Evolutionary conservation across 2,329 filamentous ascomycete species (phyloP).

Genomic region (Hypoxylon sp.): DNA sequence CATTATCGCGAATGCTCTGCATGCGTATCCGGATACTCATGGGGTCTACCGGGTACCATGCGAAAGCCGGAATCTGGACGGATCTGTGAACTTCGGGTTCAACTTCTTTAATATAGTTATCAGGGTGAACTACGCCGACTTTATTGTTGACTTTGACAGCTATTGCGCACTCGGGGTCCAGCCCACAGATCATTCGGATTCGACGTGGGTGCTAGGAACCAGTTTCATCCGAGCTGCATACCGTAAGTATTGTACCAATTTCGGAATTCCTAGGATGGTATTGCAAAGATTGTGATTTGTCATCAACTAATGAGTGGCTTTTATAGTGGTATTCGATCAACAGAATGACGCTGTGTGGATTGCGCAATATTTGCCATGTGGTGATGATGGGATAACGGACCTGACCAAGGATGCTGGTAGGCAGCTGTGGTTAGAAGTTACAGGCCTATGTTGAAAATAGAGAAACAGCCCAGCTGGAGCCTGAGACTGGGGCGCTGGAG

Average conservation of each 20-base stretch:
- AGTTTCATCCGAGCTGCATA: slow-evolving; percentile 59
- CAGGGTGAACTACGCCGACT: slow-evolving; percentile 62
- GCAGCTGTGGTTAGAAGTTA: slow-evolving; percentile 51
- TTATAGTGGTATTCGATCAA: slow-evolving; percentile 59
- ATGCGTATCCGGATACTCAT: slow-evolving; percentile 52
- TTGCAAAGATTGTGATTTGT: neutral
- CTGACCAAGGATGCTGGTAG: slow-evolving; percentile 54
- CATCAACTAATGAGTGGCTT: slow-evolving; percentile 29
- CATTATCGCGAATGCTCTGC: slow-evolving; percentile 56
- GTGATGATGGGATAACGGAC: slow-evolving; percentile 54
- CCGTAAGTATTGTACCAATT: slow-evolving; percentile 49
- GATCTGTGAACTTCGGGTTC: slow-evolving; percentile 64
- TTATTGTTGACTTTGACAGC: slow-evolving; percentile 58
- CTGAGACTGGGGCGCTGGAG: neutral
- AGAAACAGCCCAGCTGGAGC: too few relatives aligned
- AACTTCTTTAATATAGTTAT: slow-evolving; percentile 60
- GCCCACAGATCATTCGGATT: slow-evolving; percentile 52
- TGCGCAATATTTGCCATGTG: slow-evolving; percentile 58
- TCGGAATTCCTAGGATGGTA: neutral
- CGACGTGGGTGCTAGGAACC: slow-evolving; percentile 57
- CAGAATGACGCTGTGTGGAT: slow-evolving; percentile 58
- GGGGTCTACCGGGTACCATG: slow-evolving; percentile 57
- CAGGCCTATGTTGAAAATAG: slow-evolving; percentile 52
- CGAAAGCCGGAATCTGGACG: slow-evolving; percentile 56
- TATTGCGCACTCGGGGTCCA: slow-evolving; percentile 58